Evolutionary conservation across 345 rosid genomes (phyloP).

Genomic region (Corymbia maculata): DNA sequence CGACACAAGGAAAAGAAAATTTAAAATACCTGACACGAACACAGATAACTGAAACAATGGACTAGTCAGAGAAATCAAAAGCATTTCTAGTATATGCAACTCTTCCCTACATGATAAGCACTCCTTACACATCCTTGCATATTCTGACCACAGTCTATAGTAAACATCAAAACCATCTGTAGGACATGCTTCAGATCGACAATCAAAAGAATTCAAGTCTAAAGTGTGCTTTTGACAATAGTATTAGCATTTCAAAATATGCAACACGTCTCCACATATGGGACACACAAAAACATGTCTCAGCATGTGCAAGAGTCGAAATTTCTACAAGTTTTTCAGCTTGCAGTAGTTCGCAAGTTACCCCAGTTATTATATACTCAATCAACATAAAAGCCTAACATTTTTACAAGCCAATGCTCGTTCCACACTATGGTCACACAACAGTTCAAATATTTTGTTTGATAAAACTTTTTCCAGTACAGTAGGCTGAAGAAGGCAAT

Average conservation of each 20-base stretch:
- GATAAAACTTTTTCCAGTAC: neutral
- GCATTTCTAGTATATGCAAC: neutral
- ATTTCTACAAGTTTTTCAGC: neutral
- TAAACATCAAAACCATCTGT: neutral
- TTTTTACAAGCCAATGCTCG: neutral
- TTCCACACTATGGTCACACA: neutral
- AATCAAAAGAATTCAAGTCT: neutral
- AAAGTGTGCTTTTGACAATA: neutral
- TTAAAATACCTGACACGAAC: neutral
- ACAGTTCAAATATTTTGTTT: neutral
- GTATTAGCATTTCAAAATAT: neutral
- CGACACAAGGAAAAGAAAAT: neutral
- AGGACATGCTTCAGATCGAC: neutral
- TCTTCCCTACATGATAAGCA: neutral
- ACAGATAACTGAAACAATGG: neutral
- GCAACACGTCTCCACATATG: neutral
- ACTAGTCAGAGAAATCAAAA: neutral
- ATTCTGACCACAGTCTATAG: neutral
- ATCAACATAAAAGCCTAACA: neutral
- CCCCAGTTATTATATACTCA: neutral
- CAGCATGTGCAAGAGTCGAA: neutral
- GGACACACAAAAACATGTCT: neutral
- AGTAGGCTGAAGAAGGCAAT: neutral
- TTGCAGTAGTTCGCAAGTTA: neutral
- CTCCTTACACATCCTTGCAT: neutral